A percentile compares a stretch with the other conserved stretches of the same genome.
Conservation (phyloP, 2,329 filamentous ascomycete species). For the Aspergillus sp. region DNA sequence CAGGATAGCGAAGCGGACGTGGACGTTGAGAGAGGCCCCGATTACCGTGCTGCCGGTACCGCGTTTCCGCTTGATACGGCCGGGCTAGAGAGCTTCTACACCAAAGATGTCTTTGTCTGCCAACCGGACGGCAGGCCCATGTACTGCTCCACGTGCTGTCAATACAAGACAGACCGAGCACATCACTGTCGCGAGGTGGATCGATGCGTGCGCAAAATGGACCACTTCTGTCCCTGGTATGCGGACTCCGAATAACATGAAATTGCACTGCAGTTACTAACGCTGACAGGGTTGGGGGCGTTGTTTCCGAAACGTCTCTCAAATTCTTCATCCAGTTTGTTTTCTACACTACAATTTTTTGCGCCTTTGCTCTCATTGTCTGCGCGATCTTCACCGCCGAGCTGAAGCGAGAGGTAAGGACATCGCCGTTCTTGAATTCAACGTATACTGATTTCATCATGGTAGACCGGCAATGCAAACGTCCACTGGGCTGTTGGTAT, state of each 20-base stretch:
- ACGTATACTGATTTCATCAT: constrained; percentile 12
- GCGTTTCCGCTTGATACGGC: constrained; percentile 55
- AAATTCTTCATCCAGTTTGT: constrained; percentile 93
- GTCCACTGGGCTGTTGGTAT: constrained; percentile 65
- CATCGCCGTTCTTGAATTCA: background rate
- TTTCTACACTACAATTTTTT: constrained; percentile 68
- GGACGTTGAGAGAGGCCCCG: constrained; percentile 28
- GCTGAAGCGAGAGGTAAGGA: constrained; percentile 46
- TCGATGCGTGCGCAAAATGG: constrained; percentile 84
- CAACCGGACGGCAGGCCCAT: constrained; percentile 77
- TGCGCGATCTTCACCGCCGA: constrained; percentile 63
- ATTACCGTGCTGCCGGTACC: constrained; percentile 21
- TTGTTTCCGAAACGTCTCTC: constrained; percentile 80
- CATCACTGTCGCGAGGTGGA: constrained; percentile 83
- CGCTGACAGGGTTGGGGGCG: constrained; percentile 74
- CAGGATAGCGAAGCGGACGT: constrained; percentile 18
- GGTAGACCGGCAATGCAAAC: constrained; percentile 44
- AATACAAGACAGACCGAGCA: constrained; percentile 83
- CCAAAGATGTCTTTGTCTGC: constrained; percentile 79
- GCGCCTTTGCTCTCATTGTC: constrained; percentile 61
- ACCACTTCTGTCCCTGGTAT: constrained; percentile 87
- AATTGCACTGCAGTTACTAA: background rate
- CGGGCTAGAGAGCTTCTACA: constrained; percentile 74
- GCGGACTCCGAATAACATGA: background rate
- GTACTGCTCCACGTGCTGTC: constrained; percentile 80